A percentile compares a stretch with the other conserved stretches of the same genome.
phyloP scores from a whole-genome alignment of 805 yeast species.

The Schwanniomyces yamadae region DNA sequence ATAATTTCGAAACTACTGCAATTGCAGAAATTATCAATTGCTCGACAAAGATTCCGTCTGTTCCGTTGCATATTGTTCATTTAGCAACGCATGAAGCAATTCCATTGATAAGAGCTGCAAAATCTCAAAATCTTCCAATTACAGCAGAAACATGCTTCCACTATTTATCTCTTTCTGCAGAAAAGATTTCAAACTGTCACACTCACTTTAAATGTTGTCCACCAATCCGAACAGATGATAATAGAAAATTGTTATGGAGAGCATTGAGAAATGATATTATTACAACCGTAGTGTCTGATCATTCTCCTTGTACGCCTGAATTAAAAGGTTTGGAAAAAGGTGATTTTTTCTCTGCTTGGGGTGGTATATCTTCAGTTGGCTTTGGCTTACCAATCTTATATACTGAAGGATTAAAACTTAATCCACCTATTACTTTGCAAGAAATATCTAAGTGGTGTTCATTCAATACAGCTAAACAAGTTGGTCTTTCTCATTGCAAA shows the following conservation, averaged over 20 bases:
- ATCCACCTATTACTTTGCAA: slow-evolving; percentile 49
- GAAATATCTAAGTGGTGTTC: slow-evolving; percentile 82
- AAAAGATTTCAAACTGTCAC: slow-evolving; percentile 69
- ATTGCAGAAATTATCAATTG: slow-evolving; percentile 68
- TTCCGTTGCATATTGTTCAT: slow-evolving; percentile 85
- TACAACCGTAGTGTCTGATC: slow-evolving; percentile 89
- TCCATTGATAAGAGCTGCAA: slow-evolving; percentile 69
- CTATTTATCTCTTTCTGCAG: slow-evolving; percentile 76
- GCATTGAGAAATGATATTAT: slow-evolving; percentile 67
- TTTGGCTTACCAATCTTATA: slow-evolving; percentile 79
- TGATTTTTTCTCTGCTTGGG: slow-evolving; percentile 93
- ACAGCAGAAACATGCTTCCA: slow-evolving; percentile 95
- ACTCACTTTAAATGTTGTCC: slow-evolving; percentile 95
- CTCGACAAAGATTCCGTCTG: slow-evolving; percentile 54
- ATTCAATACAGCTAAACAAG: slow-evolving; percentile 80
- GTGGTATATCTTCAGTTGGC: slow-evolving; percentile 92
- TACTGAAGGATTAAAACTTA: slow-evolving; percentile 64
- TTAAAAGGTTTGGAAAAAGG: slow-evolving; percentile 79
- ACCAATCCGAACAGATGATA: slow-evolving; percentile 77
- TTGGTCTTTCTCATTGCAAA: slow-evolving; percentile 69
- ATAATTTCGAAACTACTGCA: slow-evolving; percentile 82
- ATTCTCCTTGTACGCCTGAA: slow-evolving; percentile 94
- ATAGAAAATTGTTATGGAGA: slow-evolving; percentile 72
- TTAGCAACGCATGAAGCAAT: slow-evolving; percentile 82
- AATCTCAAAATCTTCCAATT: slow-evolving; percentile 55